A percentile compares a stretch with the other conserved stretches of the same genome.
Conservation (phyloP, 2,329 filamentous ascomycete genomes). For the Hypoxylon sp. region DNA sequence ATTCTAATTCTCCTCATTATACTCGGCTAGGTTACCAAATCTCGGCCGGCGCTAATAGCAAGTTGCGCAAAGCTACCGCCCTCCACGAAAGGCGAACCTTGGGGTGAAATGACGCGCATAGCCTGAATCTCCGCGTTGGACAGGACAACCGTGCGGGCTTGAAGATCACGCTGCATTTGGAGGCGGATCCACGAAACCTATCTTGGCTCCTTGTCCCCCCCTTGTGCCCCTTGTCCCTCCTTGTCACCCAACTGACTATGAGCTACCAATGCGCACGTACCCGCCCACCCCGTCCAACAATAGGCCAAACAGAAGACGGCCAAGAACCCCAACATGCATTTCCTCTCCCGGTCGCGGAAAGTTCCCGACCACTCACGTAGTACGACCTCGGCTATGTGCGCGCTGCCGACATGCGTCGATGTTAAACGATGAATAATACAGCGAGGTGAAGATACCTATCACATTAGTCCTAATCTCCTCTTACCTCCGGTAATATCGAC, state of each 20-base stretch:
- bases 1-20: conserved; percentile 8
- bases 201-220: conserved; percentile 19
- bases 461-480: not conserved
- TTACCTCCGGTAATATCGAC: conserved; percentile 2
- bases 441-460: not conserved
- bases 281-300: conserved; percentile 23
- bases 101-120: conserved; percentile 40
- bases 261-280: conserved; percentile 23
- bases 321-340: conserved; percentile 9
- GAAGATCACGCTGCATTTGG: conserved; percentile 32
- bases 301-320: conserved; percentile 9
- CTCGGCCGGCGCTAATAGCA: conserved; percentile 10
- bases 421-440: conserved; percentile 8
- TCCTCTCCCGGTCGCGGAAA: conserved; percentile 22
- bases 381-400: conserved; percentile 28
- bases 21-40: conserved; percentile 31
- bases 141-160: conserved; percentile 17
- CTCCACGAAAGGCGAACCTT: not conserved
- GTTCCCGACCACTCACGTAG: conserved; percentile 18
- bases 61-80: conserved; percentile 12
- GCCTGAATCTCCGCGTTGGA: conserved; percentile 34
- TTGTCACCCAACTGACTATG: not conserved
- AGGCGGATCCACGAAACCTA: conserved; percentile 23
- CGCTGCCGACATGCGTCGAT: conserved; percentile 18
- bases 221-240: not conserved